Percentiles rank a stretch among this genome's conserved stretches.
These are phyloP conservation scores for Xylaria sp. DNA, from an alignment of 2,329 filamentous ascomycete genomes.

Conservation along the genomic window DNA sequence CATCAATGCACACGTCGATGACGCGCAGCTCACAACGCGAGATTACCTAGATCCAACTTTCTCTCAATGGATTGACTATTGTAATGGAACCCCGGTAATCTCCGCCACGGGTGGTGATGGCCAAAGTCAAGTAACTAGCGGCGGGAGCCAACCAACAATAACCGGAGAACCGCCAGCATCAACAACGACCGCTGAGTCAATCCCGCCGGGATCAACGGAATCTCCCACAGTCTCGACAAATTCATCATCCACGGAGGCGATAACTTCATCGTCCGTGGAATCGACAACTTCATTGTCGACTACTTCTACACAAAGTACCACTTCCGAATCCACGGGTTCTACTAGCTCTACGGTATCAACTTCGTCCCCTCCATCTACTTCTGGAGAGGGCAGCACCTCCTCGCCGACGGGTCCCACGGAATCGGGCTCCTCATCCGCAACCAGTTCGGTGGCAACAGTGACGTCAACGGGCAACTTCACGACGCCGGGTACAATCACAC, in stretches of 20 bases:
- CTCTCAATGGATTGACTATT: conserved; percentile 59
- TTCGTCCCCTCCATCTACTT: conserved; percentile 26
- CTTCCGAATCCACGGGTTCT: conserved; percentile 7
- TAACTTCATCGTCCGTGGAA: conserved; percentile 4
- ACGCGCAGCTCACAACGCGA: conserved; percentile 45
- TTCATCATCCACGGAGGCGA: conserved; percentile 20
- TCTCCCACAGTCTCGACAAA: conserved; percentile 26
- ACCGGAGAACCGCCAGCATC: conserved; percentile 36
- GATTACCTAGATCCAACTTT: conserved; percentile 54
- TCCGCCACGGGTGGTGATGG: conserved; percentile 19
- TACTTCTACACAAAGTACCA: not conserved
- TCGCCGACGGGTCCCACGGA: conserved; percentile 1
- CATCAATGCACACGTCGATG: conserved; percentile 46
- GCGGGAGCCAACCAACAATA: conserved; percentile 30
- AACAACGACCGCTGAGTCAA: conserved; percentile 28
- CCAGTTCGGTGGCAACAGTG: conserved; percentile 5
- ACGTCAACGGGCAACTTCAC: conserved; percentile 10
- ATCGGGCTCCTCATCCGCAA: conserved; percentile 8
- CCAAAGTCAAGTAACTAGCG: conserved; percentile 34
- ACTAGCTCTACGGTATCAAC: not conserved
- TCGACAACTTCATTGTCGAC: conserved; percentile 28
- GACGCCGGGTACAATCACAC: conserved; percentile 21
- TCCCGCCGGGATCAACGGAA: conserved; percentile 29
- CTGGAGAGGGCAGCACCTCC: not conserved
- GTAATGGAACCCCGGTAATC: conserved; percentile 42